A percentile compares a stretch with the other conserved stretches of the same genome.
Conservation (phyloP, 495 filamentous ascomycete species). For the Penicillium desertorum region DNA sequence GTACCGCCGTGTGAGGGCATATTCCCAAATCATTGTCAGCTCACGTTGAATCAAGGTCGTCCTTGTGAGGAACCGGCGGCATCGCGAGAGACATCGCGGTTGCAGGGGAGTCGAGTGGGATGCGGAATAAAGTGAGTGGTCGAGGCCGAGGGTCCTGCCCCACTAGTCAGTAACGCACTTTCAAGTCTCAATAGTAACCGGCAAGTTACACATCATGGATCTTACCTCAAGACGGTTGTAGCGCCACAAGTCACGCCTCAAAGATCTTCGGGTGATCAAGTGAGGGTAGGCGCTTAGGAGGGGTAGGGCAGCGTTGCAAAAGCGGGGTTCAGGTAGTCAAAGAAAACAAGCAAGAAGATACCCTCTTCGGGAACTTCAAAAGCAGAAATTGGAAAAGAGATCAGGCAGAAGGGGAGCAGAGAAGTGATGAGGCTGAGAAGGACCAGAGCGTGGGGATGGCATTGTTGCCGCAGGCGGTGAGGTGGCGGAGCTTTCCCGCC, state of each 20-base stretch:
- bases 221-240: conserved; percentile 14
- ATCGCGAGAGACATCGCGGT: conserved; percentile 40
- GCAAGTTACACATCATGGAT: background rate
- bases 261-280: conserved; percentile 5
- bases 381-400: conserved; percentile 13
- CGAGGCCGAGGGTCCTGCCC: background rate
- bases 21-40: conserved; percentile 28
- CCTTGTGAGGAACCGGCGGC: conserved; percentile 62
- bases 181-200: background rate
- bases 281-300: conserved; percentile 1
- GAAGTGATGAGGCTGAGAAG: conserved; percentile 39
- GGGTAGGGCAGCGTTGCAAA: background rate
- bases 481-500: conserved; percentile 11
- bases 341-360: background rate
- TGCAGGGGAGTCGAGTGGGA: conserved; percentile 16
- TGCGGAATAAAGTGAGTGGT: conserved; percentile 5
- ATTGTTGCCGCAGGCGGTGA: conserved; percentile 40
- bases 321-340: background rate
- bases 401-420: conserved; percentile 22
- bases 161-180: background rate
- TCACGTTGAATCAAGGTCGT: conserved; percentile 82
- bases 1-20: background rate
- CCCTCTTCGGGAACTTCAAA: conserved; percentile 2
- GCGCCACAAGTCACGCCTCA: conserved; percentile 27
- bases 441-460: conserved; percentile 27